These are phyloP conservation scores for Pseudotsuga menziesii DNA, from an alignment of 75 land plant species.

Conservation along the genomic window DNA sequence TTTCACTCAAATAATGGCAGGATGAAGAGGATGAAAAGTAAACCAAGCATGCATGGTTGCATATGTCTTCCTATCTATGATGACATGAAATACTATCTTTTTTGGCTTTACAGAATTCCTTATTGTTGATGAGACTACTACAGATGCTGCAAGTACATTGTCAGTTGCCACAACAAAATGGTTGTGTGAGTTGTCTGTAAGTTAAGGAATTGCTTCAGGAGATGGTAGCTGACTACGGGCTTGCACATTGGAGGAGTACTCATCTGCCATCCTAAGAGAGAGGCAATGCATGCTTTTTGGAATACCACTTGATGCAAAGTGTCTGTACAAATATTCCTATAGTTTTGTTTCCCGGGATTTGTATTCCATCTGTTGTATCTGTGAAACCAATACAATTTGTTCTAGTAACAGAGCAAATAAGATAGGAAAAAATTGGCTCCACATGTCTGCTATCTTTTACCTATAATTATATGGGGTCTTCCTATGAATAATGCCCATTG, in stretches of 20 bases:
- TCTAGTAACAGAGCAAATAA: too few relatives aligned
- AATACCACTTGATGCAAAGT: constrained; percentile 62
- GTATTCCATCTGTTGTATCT: too few relatives aligned
- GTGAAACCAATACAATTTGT: too few relatives aligned
- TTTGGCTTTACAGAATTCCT: constrained; percentile 42
- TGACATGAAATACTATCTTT: constrained; percentile 72
- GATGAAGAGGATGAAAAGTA: constrained; percentile 41
- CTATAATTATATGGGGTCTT: too few relatives aligned
- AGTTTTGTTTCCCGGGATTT: too few relatives aligned
- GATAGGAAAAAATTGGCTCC: too few relatives aligned
- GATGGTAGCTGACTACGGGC: constrained; percentile 61
- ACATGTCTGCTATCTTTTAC: too few relatives aligned
- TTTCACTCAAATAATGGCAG: constrained; percentile 72
- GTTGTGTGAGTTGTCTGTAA: constrained; percentile 46
- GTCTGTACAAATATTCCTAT: constrained; percentile 19
- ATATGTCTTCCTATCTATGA: constrained; percentile 84
- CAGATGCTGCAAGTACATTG: constrained; percentile 83
- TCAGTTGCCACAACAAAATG: constrained; percentile 75
- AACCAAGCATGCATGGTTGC: constrained; percentile 92
- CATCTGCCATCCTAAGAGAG: constrained; percentile 47
- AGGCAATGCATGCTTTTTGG: constrained; percentile 72
- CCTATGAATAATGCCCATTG: too few relatives aligned
- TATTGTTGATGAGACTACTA: constrained; percentile 64
- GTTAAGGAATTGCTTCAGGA: constrained; percentile 49
- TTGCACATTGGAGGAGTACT: constrained; percentile 49